phyloP scores from a whole-genome alignment of 176 grass and related monocot species.

The Puccinellia tenuiflora region DNA sequence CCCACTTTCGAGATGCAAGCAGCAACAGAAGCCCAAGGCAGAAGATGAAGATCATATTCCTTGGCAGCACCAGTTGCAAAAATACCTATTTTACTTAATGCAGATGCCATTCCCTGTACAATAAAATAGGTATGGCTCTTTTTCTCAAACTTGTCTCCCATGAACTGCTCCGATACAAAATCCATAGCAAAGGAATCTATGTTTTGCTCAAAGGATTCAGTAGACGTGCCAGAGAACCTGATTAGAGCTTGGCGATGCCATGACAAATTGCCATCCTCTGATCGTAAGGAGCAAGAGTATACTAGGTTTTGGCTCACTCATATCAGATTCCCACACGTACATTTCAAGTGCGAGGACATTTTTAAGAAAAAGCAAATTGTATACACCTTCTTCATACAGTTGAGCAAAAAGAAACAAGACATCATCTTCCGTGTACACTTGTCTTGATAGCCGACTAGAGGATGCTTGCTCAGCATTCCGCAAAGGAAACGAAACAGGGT shows the following conservation, averaged over 20 bases:
- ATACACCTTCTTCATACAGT: slow-evolving; percentile 74
- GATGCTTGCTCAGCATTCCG: slow-evolving; percentile 64
- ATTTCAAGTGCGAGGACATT: slow-evolving; percentile 78
- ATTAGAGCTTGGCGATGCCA: slow-evolving; percentile 82
- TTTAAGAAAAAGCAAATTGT: slow-evolving; percentile 91
- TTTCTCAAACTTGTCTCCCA: slow-evolving; percentile 49
- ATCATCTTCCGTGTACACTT: slow-evolving; percentile 83
- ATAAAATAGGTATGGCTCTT: slow-evolving; percentile 68
- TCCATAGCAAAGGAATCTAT: slow-evolving; percentile 65
- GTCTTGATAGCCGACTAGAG: slow-evolving; percentile 65
- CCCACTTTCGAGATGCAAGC: slow-evolving; percentile 66
- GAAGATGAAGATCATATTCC: slow-evolving; percentile 82
- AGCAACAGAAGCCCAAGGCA: slow-evolving; percentile 97
- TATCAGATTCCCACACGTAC: slow-evolving; percentile 78
- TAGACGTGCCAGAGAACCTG: slow-evolving; percentile 52
- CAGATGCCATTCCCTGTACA: slow-evolving; percentile 73
- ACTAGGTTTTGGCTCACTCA: slow-evolving; percentile 57
- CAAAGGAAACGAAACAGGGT: slow-evolving; percentile 96
- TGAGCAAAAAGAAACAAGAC: slow-evolving; percentile 67
- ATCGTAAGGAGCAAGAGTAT: slow-evolving; percentile 69
- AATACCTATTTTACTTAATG: slow-evolving; percentile 73
- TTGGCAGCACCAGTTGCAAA: slow-evolving; percentile 81
- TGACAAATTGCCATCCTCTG: slow-evolving; percentile 45
- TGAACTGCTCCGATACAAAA: slow-evolving; percentile 63
- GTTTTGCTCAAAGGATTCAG: slow-evolving; percentile 45